A percentile compares a stretch with the other conserved stretches of the same genome.
These are phyloP conservation scores for Sporopachydermia cereana DNA, from an alignment of 1,139 yeast genomes.

Conservation along the genomic window DNA sequence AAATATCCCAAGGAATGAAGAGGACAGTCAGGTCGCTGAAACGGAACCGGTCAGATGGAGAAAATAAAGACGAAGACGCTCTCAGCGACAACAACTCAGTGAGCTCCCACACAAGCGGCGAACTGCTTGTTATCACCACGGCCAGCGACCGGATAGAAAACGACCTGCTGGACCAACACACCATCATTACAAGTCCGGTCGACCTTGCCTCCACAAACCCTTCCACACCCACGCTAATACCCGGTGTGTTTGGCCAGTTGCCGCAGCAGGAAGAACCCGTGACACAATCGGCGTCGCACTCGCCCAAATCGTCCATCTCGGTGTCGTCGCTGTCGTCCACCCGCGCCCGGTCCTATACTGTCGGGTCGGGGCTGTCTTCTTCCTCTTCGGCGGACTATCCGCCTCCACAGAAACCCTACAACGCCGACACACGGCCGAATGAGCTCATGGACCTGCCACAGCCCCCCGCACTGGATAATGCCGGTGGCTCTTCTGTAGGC, in stretches of 20 bases:
- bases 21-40: background rate
- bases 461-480: background rate
- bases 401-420: background rate
- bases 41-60: slow-evolving; percentile 3
- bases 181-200: background rate
- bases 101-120: background rate
- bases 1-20: background rate
- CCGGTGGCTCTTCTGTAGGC: background rate
- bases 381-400: background rate
- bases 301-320: background rate
- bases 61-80: background rate
- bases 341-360: background rate
- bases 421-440: background rate
- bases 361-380: background rate
- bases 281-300: background rate
- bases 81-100: background rate
- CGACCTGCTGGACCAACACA: background rate
- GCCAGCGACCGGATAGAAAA: background rate
- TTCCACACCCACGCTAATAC: background rate
- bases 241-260: background rate
- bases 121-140: too few species aligned
- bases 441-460: too few species aligned
- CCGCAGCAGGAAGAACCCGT: background rate
- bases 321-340: background rate
- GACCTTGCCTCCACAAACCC: background rate